Percentiles rank a stretch among this genome's conserved stretches.
Evolutionary conservation across 768 basidiomycete species (phyloP).

Genomic region (Terana coerulea): DNA sequence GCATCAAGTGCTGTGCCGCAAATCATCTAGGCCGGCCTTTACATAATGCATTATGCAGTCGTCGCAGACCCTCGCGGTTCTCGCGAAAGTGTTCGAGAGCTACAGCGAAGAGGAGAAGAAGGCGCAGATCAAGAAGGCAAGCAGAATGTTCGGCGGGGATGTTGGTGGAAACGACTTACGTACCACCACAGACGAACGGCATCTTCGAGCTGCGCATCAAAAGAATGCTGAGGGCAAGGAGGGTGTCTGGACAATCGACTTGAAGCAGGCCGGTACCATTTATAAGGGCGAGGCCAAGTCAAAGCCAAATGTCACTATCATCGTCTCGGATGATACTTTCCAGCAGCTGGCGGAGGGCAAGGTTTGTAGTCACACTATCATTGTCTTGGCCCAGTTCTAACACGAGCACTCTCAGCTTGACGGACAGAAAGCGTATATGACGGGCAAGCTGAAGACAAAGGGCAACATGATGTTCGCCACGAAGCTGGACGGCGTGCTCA

Average conservation of each 20-base stretch:
- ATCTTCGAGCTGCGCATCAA: constrained; percentile 83
- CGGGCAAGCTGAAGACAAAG: constrained; percentile 87
- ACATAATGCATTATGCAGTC: constrained; percentile 40
- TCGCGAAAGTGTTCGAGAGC: constrained; percentile 48
- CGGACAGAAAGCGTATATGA: constrained; percentile 96
- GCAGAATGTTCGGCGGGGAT: constrained; percentile 6
- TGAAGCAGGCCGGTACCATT: constrained; percentile 79
- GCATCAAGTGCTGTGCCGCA: background rate
- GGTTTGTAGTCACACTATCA: constrained; percentile 33
- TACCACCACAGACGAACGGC: constrained; percentile 63
- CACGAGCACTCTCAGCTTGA: constrained; percentile 50
- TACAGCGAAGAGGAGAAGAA: constrained; percentile 61
- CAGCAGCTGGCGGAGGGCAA: constrained; percentile 68
- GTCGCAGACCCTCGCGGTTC: constrained; percentile 57
- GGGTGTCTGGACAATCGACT: constrained; percentile 86
- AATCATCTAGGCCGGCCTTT: background rate
- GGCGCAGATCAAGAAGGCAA: constrained; percentile 72
- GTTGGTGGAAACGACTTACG: background rate
- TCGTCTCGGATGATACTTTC: constrained; percentile 75
- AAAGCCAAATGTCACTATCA: constrained; percentile 81
- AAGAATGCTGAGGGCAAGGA: constrained; percentile 69
- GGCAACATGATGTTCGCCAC: constrained; percentile 95
- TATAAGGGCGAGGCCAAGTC: constrained; percentile 68
- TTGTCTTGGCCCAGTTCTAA: background rate
- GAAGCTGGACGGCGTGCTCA: constrained; percentile 81